Conservation (phyloP, 306 rosid species). For the Pyrus betulifolia region DNA sequence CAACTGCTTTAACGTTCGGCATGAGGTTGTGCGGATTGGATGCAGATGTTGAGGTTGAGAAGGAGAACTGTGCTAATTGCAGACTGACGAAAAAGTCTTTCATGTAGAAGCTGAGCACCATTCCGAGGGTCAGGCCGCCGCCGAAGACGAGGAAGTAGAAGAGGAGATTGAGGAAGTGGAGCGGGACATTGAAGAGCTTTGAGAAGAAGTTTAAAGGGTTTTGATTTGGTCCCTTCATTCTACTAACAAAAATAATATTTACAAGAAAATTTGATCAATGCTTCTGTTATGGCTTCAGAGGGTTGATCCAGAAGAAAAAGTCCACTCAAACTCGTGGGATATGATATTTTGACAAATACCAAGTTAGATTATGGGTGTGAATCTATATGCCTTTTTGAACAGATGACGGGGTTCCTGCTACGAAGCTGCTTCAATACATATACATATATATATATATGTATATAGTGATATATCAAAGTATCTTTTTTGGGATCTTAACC, state of each 20-base stretch:
- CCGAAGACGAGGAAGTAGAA: conserved; percentile 40
- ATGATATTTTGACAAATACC: background rate
- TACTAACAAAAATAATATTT: too few relatives aligned
- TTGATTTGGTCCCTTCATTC: conserved; percentile 14
- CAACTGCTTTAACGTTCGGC: background rate
- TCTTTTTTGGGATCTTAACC: background rate
- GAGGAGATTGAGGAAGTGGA: conserved; percentile 35
- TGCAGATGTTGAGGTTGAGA: conserved; percentile 22
- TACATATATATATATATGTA: too few relatives aligned
- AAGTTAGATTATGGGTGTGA: background rate
- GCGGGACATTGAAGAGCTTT: conserved; percentile 31
- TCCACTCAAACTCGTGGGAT: background rate
- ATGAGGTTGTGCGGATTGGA: conserved; percentile 4
- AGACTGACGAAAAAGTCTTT: conserved; percentile 46
- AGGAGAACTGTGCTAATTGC: conserved; percentile 46
- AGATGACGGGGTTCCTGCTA: too few relatives aligned
- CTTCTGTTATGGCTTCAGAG: background rate
- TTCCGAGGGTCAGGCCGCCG: conserved; percentile 54
- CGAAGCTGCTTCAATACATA: too few relatives aligned
- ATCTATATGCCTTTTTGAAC: background rate
- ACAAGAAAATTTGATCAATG: background rate
- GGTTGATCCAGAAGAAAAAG: background rate
- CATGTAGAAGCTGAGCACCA: conserved; percentile 32
- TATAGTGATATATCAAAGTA: background rate
- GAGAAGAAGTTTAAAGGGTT: conserved; percentile 23